Base-by-base conservation (phyloP, 1,139 yeast genomes). In the Protomyces gravidus region DNA sequence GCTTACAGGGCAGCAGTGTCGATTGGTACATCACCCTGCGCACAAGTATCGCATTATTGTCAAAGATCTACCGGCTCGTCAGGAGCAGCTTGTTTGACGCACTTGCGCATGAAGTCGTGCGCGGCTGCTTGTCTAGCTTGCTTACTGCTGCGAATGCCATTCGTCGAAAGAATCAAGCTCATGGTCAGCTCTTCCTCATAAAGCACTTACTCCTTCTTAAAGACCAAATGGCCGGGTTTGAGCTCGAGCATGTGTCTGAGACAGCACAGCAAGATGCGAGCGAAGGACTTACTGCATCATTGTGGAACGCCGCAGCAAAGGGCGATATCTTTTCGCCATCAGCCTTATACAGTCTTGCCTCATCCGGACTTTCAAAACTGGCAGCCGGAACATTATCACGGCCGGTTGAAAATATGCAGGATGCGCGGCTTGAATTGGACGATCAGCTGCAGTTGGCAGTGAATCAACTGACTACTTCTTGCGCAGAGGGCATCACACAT, bases 31-130 rank as follows among this genome's bases (percentile, higher is more conserved):
- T 88, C 7, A 96, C 97, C 0, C 76, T 90, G 59, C 80, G 82
- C 1, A 82, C 81, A 61, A 85, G 96, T 0, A 74, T 89, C 46
- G 79, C 86, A 0, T 73, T 90, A 15, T 74, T 90, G 36, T 84
- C 90, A 25, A 86, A 83, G 68, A 85, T 90, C 23, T 87, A 89
- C 69, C 95, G 88, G 68, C 75, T 89, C 65, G 80, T 90, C 26
- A 84, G 85, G 65, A 67, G 75, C n/a, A 75, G 80, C 7, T 87
- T 89, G 1, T 90, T 90, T 73, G 96, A 89, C 68, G 96, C 89
- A 68, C 73, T 90, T 64, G 96, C 97, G 0, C 96, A 89, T 69
- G 82, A 86, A 60, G 83, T 89, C 61, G 88, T 90, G 4, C 96
- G 88, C 68, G 81, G 86, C 51, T 85, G 95, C 66, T 79, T 90